A percentile compares a stretch with the other conserved stretches of the same genome.
phyloP scores from a whole-genome alignment of 202 grass and related monocot species.

The Panicum virgatum region DNA sequence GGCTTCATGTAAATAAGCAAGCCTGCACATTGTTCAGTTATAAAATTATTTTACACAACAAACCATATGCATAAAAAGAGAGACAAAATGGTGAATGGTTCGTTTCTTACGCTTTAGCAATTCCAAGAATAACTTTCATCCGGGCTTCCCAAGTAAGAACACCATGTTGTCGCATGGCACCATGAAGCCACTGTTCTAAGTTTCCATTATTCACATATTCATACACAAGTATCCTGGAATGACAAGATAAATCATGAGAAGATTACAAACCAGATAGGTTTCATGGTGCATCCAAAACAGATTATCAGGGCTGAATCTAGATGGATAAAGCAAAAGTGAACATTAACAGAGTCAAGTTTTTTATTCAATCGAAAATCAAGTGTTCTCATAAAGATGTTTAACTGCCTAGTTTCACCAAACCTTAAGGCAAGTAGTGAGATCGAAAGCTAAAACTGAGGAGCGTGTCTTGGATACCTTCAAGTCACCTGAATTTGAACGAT shows the following conservation, averaged over 20 bases:
- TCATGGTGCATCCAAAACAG: neutral
- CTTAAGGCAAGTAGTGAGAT: neutral
- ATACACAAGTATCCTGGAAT: constrained; percentile 66
- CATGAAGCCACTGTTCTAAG: constrained; percentile 71
- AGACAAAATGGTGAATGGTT: neutral
- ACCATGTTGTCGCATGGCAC: constrained; percentile 59
- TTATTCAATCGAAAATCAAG: neutral
- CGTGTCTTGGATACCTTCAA: neutral
- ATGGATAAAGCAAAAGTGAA: constrained; percentile 26
- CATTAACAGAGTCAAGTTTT: neutral
- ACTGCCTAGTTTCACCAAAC: neutral
- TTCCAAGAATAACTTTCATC: constrained; percentile 66
- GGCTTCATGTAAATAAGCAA: constrained; percentile 70
- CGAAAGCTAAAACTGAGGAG: neutral
- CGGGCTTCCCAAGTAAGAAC: constrained; percentile 75
- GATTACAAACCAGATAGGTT: constrained; percentile 10
- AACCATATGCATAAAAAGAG: neutral
- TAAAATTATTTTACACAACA: constrained; percentile 14
- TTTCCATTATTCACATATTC: constrained; percentile 73
- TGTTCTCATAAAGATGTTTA: neutral
- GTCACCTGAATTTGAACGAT: neutral
- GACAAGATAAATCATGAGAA: neutral
- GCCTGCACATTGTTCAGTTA: constrained; percentile 40
- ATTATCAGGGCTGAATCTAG: neutral
- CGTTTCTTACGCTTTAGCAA: constrained; percentile 61